Evolutionary conservation across 768 basidiomycete species (phyloP), one percentile per base, ranked within the genome.

Genomic region (Gloeopeniophorella convolvens): DNA sequence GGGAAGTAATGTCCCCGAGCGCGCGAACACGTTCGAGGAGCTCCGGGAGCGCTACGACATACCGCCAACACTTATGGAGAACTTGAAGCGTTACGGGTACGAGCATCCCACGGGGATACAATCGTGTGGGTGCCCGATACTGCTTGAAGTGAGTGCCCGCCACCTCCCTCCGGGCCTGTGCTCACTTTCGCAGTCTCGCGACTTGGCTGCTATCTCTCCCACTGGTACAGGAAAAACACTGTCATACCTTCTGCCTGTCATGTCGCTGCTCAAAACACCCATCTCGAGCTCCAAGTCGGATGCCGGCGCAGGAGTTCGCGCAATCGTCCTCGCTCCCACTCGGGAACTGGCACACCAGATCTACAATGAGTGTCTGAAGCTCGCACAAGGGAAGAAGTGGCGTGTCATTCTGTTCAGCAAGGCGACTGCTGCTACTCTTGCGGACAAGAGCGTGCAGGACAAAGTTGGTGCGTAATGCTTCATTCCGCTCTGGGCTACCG

Each of bases 201-300:
- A 99, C 66, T 73, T 96, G 20, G 84, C 89, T 45, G 95, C 94
- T 24, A 87, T 98, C 16, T 96, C 96, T 0, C 96, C 96, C 0
- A 99, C 96, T 5, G 96, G 96, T 42, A 94, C 90, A 9, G 96
- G 96, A 52, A 99, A 99, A 72, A 99, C 96, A 0, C 73, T 97
- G 5, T 80, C 93, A 0, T 99, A 97, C 66, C 73, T 96, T 12
- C 68, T 96, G 13, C 94, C 96, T 0, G 73, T 91, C 20, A 76
- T 98, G 51, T 70, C 80, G 10, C 66, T 71, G 15, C 68, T 91
- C 5, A 68, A 68, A 12, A 65, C 72, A 3, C 89, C 89, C 5
- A 63, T 73, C 8, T 69, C 80, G 26, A 75, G 72, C 48, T 62
- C 70, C 31, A 73, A 75, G 46, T 55, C 57, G 23, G 68, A 74